These are phyloP conservation scores for Vigna hirtella DNA, from an alignment of 306 rosid species.

Conservation along the genomic window DNA sequence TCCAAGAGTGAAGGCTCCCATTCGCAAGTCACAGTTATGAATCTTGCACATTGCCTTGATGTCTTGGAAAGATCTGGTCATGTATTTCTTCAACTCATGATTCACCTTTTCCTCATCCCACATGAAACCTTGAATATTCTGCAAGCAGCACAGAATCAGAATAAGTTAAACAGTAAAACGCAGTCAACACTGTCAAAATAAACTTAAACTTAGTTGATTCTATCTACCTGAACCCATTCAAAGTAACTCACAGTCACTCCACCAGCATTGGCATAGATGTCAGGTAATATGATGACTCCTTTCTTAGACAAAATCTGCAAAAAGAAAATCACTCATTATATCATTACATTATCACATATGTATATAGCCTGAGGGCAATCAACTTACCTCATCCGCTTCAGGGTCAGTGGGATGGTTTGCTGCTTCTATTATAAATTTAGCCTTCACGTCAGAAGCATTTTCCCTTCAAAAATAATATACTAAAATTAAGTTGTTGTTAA, in stretches of 20 bases:
- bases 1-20: constrained; percentile 82
- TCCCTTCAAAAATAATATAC: constrained; percentile 47
- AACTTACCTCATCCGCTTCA: constrained; percentile 66
- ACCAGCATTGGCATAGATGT: constrained; percentile 79
- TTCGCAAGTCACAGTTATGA: constrained; percentile 67
- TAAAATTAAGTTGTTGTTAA: neutral
- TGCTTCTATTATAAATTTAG: constrained; percentile 67
- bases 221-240: constrained; percentile 83
- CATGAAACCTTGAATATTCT: constrained; percentile 89
- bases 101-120: constrained; percentile 82
- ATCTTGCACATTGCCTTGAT: constrained; percentile 71
- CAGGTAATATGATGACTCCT: constrained; percentile 72
- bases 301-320: constrained; percentile 62
- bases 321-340: constrained; percentile 4
- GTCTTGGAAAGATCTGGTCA: constrained; percentile 65
- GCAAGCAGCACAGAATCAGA: constrained; percentile 27
- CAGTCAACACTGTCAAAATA: too few species aligned
- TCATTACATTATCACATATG: neutral
- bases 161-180: neutral
- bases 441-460: constrained; percentile 66
- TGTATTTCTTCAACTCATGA: constrained; percentile 65
- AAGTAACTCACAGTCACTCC: constrained; percentile 85
- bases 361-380: neutral
- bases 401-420: constrained; percentile 80
- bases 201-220: neutral